Percentiles rank a stretch among this genome's conserved stretches.
Conservation (phyloP, 345 rosid genomes). For the Cochlearia excelsa region DNA sequence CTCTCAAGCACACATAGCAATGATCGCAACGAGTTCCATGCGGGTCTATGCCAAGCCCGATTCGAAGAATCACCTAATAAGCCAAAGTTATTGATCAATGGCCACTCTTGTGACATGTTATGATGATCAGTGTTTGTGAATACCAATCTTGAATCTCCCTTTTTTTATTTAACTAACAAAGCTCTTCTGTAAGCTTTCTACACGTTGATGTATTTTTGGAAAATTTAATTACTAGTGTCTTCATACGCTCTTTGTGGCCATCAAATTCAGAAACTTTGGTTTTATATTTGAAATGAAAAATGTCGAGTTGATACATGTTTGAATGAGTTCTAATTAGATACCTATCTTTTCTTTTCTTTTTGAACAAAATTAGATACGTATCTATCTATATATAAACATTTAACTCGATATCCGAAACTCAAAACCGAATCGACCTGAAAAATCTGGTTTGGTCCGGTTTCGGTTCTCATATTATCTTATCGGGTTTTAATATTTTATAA, state of each 20-base stretch:
- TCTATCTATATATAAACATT: no score
- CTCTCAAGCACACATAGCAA: slow-evolving; percentile 17
- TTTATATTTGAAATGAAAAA: background rate
- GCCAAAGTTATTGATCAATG: slow-evolving; percentile 28
- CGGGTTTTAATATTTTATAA: no score
- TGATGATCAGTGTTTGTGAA: slow-evolving; percentile 17
- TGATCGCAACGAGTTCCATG: slow-evolving; percentile 33
- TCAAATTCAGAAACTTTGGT: background rate
- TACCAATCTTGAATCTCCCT: slow-evolving; percentile 3
- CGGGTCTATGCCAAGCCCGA: slow-evolving; percentile 27
- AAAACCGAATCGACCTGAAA: no score
- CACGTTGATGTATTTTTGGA: slow-evolving; percentile 9
- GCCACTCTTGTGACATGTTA: slow-evolving; percentile 15
- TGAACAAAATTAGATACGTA: no score
- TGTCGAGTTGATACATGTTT: no score
- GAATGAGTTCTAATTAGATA: no score
- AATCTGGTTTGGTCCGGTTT: no score
- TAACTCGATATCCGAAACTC: no score
- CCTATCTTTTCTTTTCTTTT: no score
- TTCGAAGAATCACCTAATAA: slow-evolving; percentile 8
- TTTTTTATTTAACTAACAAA: slow-evolving; percentile 14
- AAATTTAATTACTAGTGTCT: slow-evolving; percentile 14
- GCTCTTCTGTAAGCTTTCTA: slow-evolving; percentile 22
- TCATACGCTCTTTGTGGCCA: slow-evolving; percentile 15
- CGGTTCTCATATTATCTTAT: no score